phyloP scores from a whole-genome alignment of 1,139 yeast species.

The Wickerhamomyces sp. region DNA sequence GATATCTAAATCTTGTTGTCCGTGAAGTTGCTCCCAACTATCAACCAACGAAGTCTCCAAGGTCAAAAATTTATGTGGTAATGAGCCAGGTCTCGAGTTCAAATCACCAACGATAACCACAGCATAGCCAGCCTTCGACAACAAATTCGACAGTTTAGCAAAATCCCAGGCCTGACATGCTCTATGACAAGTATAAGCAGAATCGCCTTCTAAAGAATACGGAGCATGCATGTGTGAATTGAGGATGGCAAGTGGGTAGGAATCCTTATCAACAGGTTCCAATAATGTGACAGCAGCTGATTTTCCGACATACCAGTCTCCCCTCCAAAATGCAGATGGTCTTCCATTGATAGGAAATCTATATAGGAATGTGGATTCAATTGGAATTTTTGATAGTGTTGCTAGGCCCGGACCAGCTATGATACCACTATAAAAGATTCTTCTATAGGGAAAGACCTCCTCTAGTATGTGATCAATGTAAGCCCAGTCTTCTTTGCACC shows the following conservation, averaged over 20 bases:
- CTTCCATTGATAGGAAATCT: constrained; percentile 91
- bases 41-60: constrained; percentile 66
- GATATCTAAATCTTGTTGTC: constrained; percentile 33
- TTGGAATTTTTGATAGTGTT: constrained; percentile 77
- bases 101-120: constrained; percentile 90
- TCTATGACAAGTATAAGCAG: constrained; percentile 84
- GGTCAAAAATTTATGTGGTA: constrained; percentile 74
- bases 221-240: constrained; percentile 99
- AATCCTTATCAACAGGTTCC: constrained; percentile 40
- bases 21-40: constrained; percentile 75
- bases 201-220: constrained; percentile 75
- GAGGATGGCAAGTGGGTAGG: constrained; percentile 65
- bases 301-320: constrained; percentile 98
- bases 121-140: constrained; percentile 72
- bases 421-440: constrained; percentile 79
- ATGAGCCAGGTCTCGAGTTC: constrained; percentile 81
- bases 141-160: constrained; percentile 55
- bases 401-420: constrained; percentile 93
- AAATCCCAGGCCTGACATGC: constrained; percentile 98
- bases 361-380: constrained; percentile 69
- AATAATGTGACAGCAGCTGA: constrained; percentile 74
- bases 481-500: constrained; percentile 85
- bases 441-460: constrained; percentile 51
- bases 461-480: constrained; percentile 45
- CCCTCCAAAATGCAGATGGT: constrained; percentile 88